Conservation (phyloP, 208 protist genomes). For the Crithidia sp. region DNA sequence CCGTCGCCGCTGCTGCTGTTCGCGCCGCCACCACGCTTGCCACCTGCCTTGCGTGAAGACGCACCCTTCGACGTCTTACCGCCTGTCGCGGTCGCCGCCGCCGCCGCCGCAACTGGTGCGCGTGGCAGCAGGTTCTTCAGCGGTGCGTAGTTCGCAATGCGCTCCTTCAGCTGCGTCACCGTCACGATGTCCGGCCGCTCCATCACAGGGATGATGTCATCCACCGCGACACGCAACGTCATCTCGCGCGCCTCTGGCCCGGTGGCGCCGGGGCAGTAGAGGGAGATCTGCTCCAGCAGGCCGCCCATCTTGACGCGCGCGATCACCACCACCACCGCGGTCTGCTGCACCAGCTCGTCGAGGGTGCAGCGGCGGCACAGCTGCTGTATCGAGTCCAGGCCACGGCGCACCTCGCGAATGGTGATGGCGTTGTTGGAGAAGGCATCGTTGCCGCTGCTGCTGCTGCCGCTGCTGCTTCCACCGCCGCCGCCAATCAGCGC, state of each 20-base stretch:
- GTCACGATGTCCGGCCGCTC: conserved; percentile 74
- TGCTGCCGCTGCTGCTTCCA: neutral
- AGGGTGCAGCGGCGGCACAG: conserved; percentile 49
- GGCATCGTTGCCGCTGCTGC: neutral
- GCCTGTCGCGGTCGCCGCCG: conserved; percentile 1
- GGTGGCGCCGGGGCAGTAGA: conserved; percentile 69
- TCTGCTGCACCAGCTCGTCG: conserved; percentile 64
- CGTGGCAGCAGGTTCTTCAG: conserved; percentile 50
- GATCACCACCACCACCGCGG: conserved; percentile 81
- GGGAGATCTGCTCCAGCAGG: conserved; percentile 78
- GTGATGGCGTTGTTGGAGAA: conserved; percentile 24
- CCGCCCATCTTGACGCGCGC: conserved; percentile 66
- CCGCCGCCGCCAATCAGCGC: conserved; percentile 44
- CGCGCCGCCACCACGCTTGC: conserved; percentile 23
- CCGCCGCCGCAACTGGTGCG: neutral
- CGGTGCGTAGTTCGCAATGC: conserved; percentile 73
- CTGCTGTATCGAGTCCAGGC: conserved; percentile 52
- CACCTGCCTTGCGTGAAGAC: conserved; percentile 21
- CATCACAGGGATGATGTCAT: conserved; percentile 80
- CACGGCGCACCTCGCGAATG: conserved; percentile 27
- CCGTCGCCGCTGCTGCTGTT: neutral
- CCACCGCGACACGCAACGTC: conserved; percentile 75
- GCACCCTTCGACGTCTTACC: conserved; percentile 2
- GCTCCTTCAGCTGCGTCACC: conserved; percentile 76
- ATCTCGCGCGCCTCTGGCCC: conserved; percentile 52